A percentile compares a stretch with the other conserved stretches of the same genome.
Evolutionary conservation across 2,329 filamentous ascomycete species (phyloP).

Genomic region (Herpotrichia juniperi): DNA sequence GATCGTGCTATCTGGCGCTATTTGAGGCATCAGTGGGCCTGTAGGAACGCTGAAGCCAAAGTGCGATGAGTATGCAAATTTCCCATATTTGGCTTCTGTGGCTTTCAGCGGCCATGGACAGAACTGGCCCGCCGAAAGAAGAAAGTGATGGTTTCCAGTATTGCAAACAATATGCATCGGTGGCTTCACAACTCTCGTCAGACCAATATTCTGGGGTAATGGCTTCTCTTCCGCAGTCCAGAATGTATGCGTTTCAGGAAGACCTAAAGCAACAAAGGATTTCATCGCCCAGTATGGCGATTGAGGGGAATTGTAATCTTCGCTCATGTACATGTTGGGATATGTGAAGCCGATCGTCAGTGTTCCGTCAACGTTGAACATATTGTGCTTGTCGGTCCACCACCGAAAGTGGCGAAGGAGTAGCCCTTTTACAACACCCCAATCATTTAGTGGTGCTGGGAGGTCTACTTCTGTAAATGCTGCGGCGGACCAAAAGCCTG

Average conservation of each 20-base stretch:
- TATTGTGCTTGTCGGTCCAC: slow-evolving; percentile 52
- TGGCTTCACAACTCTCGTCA: slow-evolving; percentile 21
- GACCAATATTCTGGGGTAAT: slow-evolving; percentile 10
- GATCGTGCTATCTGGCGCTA: slow-evolving; percentile 49
- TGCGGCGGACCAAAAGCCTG: slow-evolving; percentile 56
- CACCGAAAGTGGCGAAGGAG: slow-evolving; percentile 58
- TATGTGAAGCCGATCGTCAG: slow-evolving; percentile 56
- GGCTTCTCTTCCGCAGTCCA: slow-evolving; percentile 55
- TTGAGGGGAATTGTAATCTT: slow-evolving; percentile 65
- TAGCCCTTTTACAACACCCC: slow-evolving; percentile 55
- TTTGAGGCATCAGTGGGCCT: slow-evolving; percentile 46
- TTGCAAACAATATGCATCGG: slow-evolving; percentile 56
- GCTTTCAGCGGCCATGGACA: slow-evolving; percentile 45
- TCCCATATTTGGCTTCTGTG: slow-evolving; percentile 43
- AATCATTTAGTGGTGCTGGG: slow-evolving; percentile 44
- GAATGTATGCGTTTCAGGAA: slow-evolving; percentile 49
- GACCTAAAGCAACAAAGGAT: slow-evolving; percentile 51
- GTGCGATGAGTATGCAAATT: slow-evolving; percentile 43
- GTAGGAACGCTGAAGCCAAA: slow-evolving; percentile 49
- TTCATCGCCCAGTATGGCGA: slow-evolving; percentile 63
- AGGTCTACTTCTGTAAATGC: slow-evolving; percentile 52
- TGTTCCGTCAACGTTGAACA: slow-evolving; percentile 58
- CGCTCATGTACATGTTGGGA: slow-evolving; percentile 61
- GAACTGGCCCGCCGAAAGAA: slow-evolving; percentile 40
- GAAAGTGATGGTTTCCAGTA: slow-evolving; percentile 36